Percentiles rank a stretch among this genome's conserved stretches.
Conservation (phyloP, 495 filamentous ascomycete genomes). For the Entonaema liquescens region DNA sequence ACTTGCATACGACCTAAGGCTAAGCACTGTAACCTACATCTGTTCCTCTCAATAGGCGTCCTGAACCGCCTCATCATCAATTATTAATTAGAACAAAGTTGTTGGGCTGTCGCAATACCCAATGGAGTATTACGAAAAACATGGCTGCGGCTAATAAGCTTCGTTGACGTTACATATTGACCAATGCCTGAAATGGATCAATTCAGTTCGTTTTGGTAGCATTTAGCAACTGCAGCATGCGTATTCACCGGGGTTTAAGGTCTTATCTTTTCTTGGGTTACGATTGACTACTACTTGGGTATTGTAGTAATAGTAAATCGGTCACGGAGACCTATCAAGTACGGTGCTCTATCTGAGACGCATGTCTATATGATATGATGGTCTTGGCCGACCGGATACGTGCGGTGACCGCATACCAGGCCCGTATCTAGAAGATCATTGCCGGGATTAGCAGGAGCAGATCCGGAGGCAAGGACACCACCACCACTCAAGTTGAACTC, state of each 20-base stretch:
- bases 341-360: not conserved
- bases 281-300: not conserved
- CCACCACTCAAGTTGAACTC: not conserved
- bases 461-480: not conserved
- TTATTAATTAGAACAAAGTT: constrained; percentile 5
- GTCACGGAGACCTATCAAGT: not conserved
- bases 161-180: constrained; percentile 21
- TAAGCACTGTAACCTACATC: not conserved
- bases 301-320: not conserved
- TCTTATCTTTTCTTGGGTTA: not conserved
- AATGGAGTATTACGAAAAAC: constrained; percentile 1
- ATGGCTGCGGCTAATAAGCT: constrained; percentile 33
- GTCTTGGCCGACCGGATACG: too few species aligned
- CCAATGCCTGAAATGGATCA: constrained; percentile 25
- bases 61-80: constrained; percentile 21
- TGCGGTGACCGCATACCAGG: not conserved
- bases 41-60: not conserved
- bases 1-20: too few species aligned
- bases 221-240: not conserved
- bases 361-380: not conserved
- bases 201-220: constrained; percentile 11
- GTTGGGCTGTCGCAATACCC: constrained; percentile 5
- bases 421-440: constrained; percentile 2
- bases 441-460: constrained; percentile 6
- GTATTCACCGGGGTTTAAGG: not conserved